phyloP scores from a whole-genome alignment of 2,329 filamentous ascomycete genomes.

The Paracorniculantispora psalliotae region DNA sequence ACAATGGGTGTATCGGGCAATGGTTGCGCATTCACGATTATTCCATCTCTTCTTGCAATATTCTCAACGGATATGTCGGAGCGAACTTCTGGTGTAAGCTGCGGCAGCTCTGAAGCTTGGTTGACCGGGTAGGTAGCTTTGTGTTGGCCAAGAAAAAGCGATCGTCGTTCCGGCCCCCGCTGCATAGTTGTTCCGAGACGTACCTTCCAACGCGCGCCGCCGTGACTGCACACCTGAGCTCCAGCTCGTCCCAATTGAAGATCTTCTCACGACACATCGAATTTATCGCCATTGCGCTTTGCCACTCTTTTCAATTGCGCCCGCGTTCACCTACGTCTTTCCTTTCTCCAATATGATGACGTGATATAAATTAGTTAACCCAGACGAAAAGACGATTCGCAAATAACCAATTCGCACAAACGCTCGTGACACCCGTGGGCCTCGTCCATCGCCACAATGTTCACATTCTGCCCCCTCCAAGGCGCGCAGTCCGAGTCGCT shows the following conservation, averaged over 20 bases:
- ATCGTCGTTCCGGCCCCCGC: neutral
- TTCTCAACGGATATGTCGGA: too few species aligned
- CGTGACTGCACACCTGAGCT: neutral
- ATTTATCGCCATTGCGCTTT: neutral
- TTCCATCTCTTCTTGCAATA: too few species aligned
- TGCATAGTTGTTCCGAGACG: slow-evolving; percentile 9
- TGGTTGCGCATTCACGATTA: too few species aligned
- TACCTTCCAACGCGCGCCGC: neutral
- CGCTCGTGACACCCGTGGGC: neutral
- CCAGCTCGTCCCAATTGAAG: neutral
- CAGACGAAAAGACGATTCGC: neutral
- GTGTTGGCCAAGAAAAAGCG: neutral
- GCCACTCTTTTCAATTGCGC: neutral
- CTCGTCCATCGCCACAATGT: slow-evolving; percentile 58
- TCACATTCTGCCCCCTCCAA: slow-evolving; percentile 88
- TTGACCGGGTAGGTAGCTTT: neutral
- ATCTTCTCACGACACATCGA: neutral
- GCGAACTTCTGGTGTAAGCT: neutral
- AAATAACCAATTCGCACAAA: neutral
- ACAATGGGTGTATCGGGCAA: too few species aligned
- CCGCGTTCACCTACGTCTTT: too few species aligned
- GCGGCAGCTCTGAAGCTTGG: neutral
- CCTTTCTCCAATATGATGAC: neutral
- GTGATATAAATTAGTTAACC: neutral
- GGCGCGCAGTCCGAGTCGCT: slow-evolving; percentile 83